Base-by-base conservation (phyloP, 2,329 filamentous ascomycete species). In the Curvularia hawaiiensis region DNA sequence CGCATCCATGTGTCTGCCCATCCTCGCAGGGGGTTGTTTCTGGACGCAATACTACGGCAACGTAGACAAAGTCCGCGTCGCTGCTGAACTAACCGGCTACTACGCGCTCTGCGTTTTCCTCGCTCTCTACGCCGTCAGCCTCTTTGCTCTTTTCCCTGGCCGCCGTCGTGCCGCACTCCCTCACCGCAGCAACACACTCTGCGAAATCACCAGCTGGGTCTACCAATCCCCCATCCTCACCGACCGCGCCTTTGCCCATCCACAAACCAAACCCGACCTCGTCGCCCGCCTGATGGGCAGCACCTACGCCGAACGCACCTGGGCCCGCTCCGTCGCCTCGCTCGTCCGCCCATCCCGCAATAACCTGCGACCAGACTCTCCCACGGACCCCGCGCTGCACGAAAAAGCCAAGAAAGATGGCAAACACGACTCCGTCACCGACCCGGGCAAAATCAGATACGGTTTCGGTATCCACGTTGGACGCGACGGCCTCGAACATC, bases 121-220 rank as follows among this genome's bases (percentile, higher is more conserved):
- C 3, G 80, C 86, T 24, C 76, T 96, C 24, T 94, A 90, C 76
- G 80, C 88, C 11, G 64, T 86, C n/a, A 86, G 83, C 12, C 80
- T 94, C 50, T 71, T 85, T 41, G 75, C 66, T 50, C 52, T 85
- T 6, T 78, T 91, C 55, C 89, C 89, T 0, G 78, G 80, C 12
- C 83, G 90, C 14, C 78, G 80, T 41, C 79, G 82, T 39, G 85
- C 88, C 63, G 80, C 88, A 41, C 83, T 96, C 1, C 91, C 92
- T 0, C 92, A 96, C 71, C 82, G 83, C 5, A 87, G 90, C 40
- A 85, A 83, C 59, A 91, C 85, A 46, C 81, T 96, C 18, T 90
- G 90, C 1, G 91, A 93, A 72, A 81, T 93, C 22, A 84, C 96
- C 65, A 89, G 87, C 69, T 93, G 94, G 72, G 81, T 94, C 41